phyloP scores from a whole-genome alignment of 2,329 filamentous ascomycete species.

The Colletotrichum siamense region DNA sequence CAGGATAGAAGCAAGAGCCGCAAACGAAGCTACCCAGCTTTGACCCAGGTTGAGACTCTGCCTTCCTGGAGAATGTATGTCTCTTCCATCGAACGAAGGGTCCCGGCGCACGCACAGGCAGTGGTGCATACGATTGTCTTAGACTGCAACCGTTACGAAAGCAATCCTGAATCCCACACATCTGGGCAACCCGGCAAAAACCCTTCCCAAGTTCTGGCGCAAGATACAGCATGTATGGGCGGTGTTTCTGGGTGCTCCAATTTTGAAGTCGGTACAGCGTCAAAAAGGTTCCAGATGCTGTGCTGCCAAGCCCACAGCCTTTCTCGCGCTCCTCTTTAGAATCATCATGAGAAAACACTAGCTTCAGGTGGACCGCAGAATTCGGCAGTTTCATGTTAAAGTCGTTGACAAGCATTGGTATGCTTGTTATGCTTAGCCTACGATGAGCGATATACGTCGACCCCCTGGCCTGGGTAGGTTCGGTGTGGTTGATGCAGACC shows the following conservation, averaged over 20 bases:
- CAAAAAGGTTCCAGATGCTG: background rate
- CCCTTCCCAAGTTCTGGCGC: accelerated
- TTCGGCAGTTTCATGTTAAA: background rate
- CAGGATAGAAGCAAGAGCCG: too few species aligned
- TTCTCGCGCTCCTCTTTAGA: background rate
- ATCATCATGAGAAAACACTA: background rate
- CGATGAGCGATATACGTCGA: background rate
- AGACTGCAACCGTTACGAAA: background rate
- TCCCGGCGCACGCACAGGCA: background rate
- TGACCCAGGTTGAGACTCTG: too few species aligned
- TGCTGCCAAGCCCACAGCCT: background rate
- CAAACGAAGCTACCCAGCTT: too few species aligned
- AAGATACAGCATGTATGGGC: background rate
- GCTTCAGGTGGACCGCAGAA: background rate
- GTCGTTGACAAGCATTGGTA: background rate
- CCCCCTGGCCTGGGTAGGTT: background rate
- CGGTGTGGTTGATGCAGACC: background rate
- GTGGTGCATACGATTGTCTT: background rate
- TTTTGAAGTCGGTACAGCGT: background rate
- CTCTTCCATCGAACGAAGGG: background rate
- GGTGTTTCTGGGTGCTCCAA: background rate
- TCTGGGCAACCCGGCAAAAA: background rate
- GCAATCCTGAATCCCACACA: background rate
- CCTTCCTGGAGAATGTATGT: too few species aligned
- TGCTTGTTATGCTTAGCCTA: background rate